Conservation (phyloP, 2,329 filamentous ascomycete genomes). For the Xylaria sp. region DNA sequence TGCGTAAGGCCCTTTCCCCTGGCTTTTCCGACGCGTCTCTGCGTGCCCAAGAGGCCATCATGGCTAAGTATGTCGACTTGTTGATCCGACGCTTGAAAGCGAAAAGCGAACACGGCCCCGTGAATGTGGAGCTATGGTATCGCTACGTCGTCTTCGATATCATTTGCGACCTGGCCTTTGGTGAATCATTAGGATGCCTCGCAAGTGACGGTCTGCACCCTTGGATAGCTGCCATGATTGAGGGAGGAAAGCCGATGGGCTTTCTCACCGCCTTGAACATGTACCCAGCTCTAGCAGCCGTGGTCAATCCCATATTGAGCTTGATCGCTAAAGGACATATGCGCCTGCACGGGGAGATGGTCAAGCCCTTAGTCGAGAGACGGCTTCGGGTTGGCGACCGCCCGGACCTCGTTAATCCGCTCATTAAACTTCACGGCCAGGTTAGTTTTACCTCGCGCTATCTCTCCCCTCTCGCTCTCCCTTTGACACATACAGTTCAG, state of each 20-base stretch:
- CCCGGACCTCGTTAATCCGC: background rate
- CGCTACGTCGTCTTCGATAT: background rate
- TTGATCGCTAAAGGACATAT: background rate
- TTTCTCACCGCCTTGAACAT: slow-evolving; percentile 1
- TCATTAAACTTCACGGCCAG: background rate
- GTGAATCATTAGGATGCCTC: background rate
- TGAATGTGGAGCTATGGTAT: background rate
- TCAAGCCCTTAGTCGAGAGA: slow-evolving; percentile 1
- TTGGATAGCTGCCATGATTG: background rate
- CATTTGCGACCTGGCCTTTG: background rate
- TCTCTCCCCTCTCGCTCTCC: background rate
- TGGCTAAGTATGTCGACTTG: background rate
- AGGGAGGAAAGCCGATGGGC: background rate
- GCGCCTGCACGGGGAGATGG: background rate
- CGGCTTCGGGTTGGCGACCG: background rate
- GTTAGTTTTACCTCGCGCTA: background rate
- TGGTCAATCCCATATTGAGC: background rate
- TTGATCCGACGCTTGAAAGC: background rate
- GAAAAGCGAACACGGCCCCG: background rate
- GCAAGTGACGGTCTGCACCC: background rate
- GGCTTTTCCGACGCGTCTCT: background rate
- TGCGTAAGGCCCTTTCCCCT: background rate
- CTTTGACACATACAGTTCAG: background rate
- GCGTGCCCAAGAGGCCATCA: background rate
- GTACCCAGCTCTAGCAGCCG: background rate